Evolutionary conservation across 345 rosid species (phyloP), one percentile per base, ranked within the genome.

Genomic region (Eucalyptus sp.): DNA sequence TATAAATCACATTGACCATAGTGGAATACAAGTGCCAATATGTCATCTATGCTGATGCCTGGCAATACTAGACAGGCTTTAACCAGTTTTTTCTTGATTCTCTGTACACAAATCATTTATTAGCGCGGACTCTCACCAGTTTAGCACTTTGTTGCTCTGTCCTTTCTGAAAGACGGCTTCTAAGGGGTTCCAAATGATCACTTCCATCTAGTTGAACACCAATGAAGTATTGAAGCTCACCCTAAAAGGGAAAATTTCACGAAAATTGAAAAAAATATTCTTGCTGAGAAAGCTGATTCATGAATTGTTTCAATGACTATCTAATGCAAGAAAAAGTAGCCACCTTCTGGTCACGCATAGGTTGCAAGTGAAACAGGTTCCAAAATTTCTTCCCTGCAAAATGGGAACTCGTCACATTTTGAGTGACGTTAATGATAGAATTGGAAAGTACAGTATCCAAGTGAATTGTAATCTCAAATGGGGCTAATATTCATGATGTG

Each of bases 191-290:
- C 88, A 98, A 92, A 88, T 96, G 98, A 89, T 97, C 97, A 89
- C 99, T 96, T 90, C 99, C 99, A 91, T 98, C 99, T 51, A 98
- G 96, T 91, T 98, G 99, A 90, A 96, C 99, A 89, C 99, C 99
- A 44, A 98, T 96, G 94, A 98, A 98, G 92, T 98, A 98, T 92
- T 98, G 99, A 90, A 98, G 98, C 94, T 98, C 99, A 85, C 98
- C 99, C 99, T 97, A 88, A 16, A 86, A 86, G 86, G 85, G 62
- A 79, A 8, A 33, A 41, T 20, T 60, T 37, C 88, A 71, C 2
- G 50, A 48, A 56, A 62, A 20, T 50, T 18, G 43, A n/a, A 52
- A 50, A 62, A 51, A 33, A 50, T 52, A 52, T 51, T 86, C 58
- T 86, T 86, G 43, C 66, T 58, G 48, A 31, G 88, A 89, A 68